Percentiles rank a stretch among this genome's conserved stretches.
phyloP scores from a whole-genome alignment of 78 protist genomes.

The Creolimax fragrantissima region DNA sequence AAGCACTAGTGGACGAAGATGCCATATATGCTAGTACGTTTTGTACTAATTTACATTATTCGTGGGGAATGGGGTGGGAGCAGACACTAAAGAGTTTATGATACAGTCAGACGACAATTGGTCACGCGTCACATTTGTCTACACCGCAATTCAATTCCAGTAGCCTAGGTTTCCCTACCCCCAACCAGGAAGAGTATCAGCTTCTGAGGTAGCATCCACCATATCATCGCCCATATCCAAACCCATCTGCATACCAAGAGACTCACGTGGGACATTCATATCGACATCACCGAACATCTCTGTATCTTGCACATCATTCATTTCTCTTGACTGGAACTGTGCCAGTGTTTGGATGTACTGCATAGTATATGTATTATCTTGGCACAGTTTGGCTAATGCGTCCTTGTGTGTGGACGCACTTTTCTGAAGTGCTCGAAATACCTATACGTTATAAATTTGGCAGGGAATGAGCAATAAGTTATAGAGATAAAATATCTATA shows the following conservation, averaged over 20 bases:
- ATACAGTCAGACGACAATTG: too few relatives aligned
- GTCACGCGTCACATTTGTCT: too few relatives aligned
- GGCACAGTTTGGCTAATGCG: not conserved
- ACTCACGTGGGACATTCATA: not conserved
- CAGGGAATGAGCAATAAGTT: not conserved
- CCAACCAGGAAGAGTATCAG: not conserved
- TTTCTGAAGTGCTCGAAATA: slow-evolving; percentile 19
- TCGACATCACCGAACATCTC: not conserved
- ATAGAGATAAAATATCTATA: not conserved
- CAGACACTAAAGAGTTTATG: too few relatives aligned
- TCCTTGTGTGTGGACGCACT: slow-evolving; percentile 1
- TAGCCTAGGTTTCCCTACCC: not conserved
- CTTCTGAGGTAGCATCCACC: not conserved
- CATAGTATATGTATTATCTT: slow-evolving; percentile 14
- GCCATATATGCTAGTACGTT: too few relatives aligned
- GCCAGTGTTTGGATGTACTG: not conserved
- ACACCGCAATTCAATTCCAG: too few relatives aligned
- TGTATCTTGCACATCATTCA: not conserved
- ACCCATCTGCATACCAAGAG: not conserved
- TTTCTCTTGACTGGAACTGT: not conserved
- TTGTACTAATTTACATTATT: too few relatives aligned
- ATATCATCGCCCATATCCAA: not conserved
- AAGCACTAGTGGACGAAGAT: too few relatives aligned
- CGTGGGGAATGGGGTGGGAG: too few relatives aligned
- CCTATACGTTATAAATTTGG: not conserved